These are phyloP conservation scores for Phycomyces blakesleeanus DNA, from an alignment of 192 early-diverging fungal genomes.

Conservation along the genomic window DNA sequence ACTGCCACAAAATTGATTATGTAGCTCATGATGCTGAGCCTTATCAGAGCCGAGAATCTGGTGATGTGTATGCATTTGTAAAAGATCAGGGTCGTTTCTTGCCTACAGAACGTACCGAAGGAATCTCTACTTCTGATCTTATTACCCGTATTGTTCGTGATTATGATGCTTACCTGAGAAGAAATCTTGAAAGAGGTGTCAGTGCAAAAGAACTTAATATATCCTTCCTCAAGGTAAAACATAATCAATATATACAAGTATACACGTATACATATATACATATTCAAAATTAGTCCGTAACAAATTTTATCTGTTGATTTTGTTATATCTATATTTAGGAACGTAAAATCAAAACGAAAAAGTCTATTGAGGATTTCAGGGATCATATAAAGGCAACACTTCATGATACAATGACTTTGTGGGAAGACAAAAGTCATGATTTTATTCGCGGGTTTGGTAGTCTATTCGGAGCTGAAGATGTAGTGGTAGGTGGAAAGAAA, in stretches of 20 bases:
- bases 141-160: conserved; percentile 83
- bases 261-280: too few relatives aligned
- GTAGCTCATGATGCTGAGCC: conserved; percentile 82
- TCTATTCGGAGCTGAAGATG: conserved; percentile 60
- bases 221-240: conserved; percentile 67
- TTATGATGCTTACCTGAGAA: conserved; percentile 77
- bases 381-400: conserved; percentile 65
- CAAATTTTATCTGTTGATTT: too few relatives aligned
- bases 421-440: conserved; percentile 72
- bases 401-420: conserved; percentile 61
- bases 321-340: too few relatives aligned
- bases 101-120: conserved; percentile 75
- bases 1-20: conserved; percentile 75
- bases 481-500: conserved; percentile 33
- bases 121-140: conserved; percentile 75
- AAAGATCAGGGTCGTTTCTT: conserved; percentile 67
- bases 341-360: conserved; percentile 71
- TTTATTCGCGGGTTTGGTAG: conserved; percentile 65
- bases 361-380: conserved; percentile 64
- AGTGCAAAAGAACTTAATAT: conserved; percentile 78
- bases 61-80: conserved; percentile 78
- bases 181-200: conserved; percentile 81
- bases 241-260: too few relatives aligned
- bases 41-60: conserved; percentile 65
- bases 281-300: too few relatives aligned